These are phyloP conservation scores for Brettanomyces nanus DNA, from an alignment of 805 yeast species.

Conservation along the genomic window DNA sequence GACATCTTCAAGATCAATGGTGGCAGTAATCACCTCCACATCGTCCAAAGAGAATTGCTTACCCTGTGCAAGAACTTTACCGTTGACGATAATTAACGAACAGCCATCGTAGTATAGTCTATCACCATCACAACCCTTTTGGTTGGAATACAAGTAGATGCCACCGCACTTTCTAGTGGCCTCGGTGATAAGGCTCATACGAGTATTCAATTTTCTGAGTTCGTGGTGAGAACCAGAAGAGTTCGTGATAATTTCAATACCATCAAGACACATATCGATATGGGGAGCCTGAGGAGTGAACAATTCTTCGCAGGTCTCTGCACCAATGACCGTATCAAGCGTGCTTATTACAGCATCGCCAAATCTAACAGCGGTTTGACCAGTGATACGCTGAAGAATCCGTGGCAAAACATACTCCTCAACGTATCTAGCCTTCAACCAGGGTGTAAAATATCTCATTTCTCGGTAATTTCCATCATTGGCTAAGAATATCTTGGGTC, in stretches of 20 bases:
- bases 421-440: conserved; percentile 72
- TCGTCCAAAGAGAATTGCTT: conserved; percentile 83
- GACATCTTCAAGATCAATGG: conserved; percentile 88
- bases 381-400: conserved; percentile 53
- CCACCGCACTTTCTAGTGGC: conserved; percentile 98
- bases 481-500: conserved; percentile 91
- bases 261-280: conserved; percentile 83
- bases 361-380: conserved; percentile 60
- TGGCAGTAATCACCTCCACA: conserved; percentile 93
- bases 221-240: conserved; percentile 98
- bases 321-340: conserved; percentile 84
- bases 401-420: conserved; percentile 73
- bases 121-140: conserved; percentile 98
- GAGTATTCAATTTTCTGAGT: conserved; percentile 75
- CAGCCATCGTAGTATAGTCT: conserved; percentile 95
- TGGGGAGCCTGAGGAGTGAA: conserved; percentile 97
- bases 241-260: conserved; percentile 95
- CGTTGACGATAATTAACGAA: conserved; percentile 89
- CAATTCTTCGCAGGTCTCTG: conserved; percentile 96
- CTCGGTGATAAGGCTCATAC: conserved; percentile 78
- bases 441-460: conserved; percentile 94
- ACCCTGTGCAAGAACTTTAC: conserved; percentile 87
- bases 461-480: conserved; percentile 98
- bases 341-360: conserved; percentile 91
- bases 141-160: conserved; percentile 86